Base-by-base conservation (phyloP, 2,329 filamentous ascomycete species). In the Coniochaeta sp. region DNA sequence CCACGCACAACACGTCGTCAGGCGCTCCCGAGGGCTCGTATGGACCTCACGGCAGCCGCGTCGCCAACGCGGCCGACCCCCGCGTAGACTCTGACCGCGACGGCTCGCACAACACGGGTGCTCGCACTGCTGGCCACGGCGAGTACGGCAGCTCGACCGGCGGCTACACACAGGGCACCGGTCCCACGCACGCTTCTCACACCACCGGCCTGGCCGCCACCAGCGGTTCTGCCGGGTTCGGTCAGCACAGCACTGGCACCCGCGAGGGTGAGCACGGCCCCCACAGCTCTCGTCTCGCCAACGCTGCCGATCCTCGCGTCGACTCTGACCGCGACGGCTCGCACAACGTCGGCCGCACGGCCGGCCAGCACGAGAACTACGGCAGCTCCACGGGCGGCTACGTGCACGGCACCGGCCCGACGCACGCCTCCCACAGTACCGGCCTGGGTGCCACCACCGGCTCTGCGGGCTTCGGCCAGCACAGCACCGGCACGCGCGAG, bases 301-400 rank as follows among this genome's bases (percentile, higher is more conserved):
- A 83, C 70, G 77, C 79, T 28, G 62, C 73, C 10, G 81, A 83
- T 63, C 80, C 80, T 22, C 72, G 79, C 24, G 73, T 80, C 55
- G 78, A 81, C 62, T 77, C 75, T 16, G 76, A 81, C 66, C 70
- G 75, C 30, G 75, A 76, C 61, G 63, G 62, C 63, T 38, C 69
- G 50, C 63, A 61, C 57, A 56, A 56, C 54, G 30, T 8, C n/a
- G 54, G 47, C 34, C 34, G 34, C 34, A 36, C 34, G 9, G 34
- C 34, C 3, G 34, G 34, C 12, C 34, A 36, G 34, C 7, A 14
- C 34, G 34, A 36, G 34, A 36, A 36, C 34, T 36, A 36, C 34
- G 34, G 34, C 34, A 36, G 34, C 34, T 36, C 34, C 5, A 36
- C 34, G 5, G 34, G 34, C 6, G 30, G 24, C 28, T 36, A 56